Evolutionary conservation across 371 early-diverging fungal genomes (phyloP).

Genomic region (Rhizopus sp.): DNA sequence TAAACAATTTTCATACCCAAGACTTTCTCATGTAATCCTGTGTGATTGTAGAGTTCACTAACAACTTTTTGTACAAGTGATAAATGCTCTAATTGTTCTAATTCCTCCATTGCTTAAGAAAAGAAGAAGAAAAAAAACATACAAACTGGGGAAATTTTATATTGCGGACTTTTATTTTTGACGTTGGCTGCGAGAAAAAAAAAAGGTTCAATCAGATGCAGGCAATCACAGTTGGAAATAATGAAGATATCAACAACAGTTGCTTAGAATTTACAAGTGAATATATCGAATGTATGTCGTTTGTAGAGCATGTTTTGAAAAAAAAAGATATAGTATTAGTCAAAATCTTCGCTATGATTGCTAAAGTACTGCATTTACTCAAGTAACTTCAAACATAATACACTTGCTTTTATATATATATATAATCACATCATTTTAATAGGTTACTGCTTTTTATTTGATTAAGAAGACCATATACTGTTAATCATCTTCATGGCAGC

Average conservation of each 20-base stretch:
- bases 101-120: constrained; percentile 52
- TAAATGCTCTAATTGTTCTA: constrained; percentile 85
- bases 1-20: constrained; percentile 43
- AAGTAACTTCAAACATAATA: too few species aligned
- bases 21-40: constrained; percentile 87
- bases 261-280: too few species aligned
- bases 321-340: not conserved
- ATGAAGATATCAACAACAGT: too few species aligned
- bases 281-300: not conserved
- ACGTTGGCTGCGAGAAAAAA: not conserved
- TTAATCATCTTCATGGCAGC: too few species aligned
- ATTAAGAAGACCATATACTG: too few species aligned
- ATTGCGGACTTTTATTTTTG: not conserved
- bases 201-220: not conserved
- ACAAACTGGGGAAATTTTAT: not conserved
- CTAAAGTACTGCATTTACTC: too few species aligned
- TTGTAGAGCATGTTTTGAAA: not conserved
- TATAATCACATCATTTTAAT: too few species aligned
- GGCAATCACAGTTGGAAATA: too few species aligned
- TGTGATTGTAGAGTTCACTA: constrained; percentile 91
- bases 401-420: too few species aligned
- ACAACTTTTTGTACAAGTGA: constrained; percentile 91
- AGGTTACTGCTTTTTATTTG: too few species aligned
- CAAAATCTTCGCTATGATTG: too few species aligned
- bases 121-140: not conserved